Evolutionary conservation across 1,139 yeast species (phyloP).

Genomic region (Torulaspora globosa): DNA sequence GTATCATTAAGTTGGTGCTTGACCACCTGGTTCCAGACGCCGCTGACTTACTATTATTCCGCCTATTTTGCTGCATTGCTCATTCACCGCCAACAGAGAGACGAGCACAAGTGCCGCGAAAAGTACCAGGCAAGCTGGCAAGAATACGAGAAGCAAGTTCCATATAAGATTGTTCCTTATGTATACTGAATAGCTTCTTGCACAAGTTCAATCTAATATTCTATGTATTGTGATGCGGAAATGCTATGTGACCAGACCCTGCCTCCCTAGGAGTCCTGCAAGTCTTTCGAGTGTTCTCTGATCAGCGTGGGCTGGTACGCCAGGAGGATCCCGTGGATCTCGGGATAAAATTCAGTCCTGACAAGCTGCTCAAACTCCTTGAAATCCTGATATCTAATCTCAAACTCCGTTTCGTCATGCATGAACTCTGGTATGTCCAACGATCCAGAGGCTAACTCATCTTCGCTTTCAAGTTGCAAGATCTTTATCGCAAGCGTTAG

Average conservation of each 20-base stretch:
- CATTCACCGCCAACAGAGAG: conserved; percentile 85
- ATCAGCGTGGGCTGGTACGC: conserved; percentile 61
- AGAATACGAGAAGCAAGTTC: conserved; percentile 73
- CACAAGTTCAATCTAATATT: conserved; percentile 1
- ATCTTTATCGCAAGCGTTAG: conserved; percentile 47
- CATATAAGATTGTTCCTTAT: conserved; percentile 86
- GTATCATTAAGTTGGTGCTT: conserved; percentile 91
- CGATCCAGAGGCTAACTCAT: conserved; percentile 38
- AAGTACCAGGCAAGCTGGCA: conserved; percentile 87
- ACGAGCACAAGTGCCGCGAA: conserved; percentile 81
- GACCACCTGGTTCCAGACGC: conserved; percentile 78
- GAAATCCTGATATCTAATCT: conserved; percentile 47
- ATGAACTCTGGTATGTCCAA: conserved; percentile 60
- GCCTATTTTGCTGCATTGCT: conserved; percentile 76
- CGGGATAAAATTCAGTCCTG: conserved; percentile 49
- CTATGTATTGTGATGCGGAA: background rate
- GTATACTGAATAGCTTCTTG: conserved; percentile 48
- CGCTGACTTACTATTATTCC: conserved; percentile 82
- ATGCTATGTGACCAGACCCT: conserved; percentile 1
- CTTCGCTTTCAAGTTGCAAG: conserved; percentile 32
- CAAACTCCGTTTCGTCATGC: conserved; percentile 69
- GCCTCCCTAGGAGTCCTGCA: conserved; percentile 42
- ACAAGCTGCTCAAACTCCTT: conserved; percentile 42
- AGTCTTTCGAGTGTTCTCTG: conserved; percentile 55
- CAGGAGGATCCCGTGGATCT: conserved; percentile 46